Evolutionary conservation across 208 protist genomes (phyloP), one percentile per base, ranked within the genome.

Genomic region (Crithidia fasciculata): DNA sequence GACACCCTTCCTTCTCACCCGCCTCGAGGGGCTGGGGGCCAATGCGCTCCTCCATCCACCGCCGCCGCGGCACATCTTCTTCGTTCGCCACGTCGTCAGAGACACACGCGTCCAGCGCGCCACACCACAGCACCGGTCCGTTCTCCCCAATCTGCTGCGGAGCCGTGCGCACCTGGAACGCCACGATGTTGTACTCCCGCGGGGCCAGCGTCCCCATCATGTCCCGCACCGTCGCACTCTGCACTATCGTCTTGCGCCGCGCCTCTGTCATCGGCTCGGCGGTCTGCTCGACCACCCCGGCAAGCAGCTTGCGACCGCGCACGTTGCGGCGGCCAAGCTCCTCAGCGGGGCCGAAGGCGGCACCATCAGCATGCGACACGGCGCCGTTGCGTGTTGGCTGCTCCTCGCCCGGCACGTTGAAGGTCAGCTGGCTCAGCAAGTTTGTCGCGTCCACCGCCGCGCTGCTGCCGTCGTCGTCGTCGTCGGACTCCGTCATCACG

Each of bases 101-200:
- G n/a, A 74, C 8, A 15, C 57, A 44, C 10, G 60, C 28, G 40
- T 74, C 69, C 40, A 74, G 39, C 49, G 69, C 37, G 13, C 59
- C 69, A 0, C 37, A 7, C 69, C 69, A 74, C 59, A 74, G 44
- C 40, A 67, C 55, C 59, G 69, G 69, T n/a, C 69, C 69, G 52
- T 39, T 54, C 50, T 57, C 59, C 3, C 69, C 69, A 55, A 74
- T 74, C 36, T 63, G 50, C 50, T 52, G 43, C 18, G 47, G 8
- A 3, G n/a, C 13, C n/a, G 59, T 41, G 49, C 69, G 69, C n/a
- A 74, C 8, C n/a, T 74, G 69, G 16, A 59, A 57, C 12, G 40
- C 39, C 36, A 67, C 13, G n/a, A 67, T 60, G 59, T 74, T 74
- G 69, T 60, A 74, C 52, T 65, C 45, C 10, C 8, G 16, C 57